Base-by-base conservation (phyloP, 2,329 filamentous ascomycete genomes). In the Exophiala lecanii-corni region DNA sequence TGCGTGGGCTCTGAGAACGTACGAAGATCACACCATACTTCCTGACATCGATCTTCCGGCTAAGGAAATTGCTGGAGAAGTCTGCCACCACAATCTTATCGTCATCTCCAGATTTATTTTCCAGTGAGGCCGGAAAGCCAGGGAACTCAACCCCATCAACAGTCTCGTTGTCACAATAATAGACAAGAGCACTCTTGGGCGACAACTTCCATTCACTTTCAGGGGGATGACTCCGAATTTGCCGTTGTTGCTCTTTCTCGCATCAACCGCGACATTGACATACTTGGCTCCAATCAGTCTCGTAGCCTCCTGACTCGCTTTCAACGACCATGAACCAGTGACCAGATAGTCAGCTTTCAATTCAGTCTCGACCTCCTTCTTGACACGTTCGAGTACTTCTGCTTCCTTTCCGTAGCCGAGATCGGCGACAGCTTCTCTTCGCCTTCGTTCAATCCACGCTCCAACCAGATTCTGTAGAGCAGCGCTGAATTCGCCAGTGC, bases 31-130 rank as follows among this genome's bases (percentile, higher is more conserved):
- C 72, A 1, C 82, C 84, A 66, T 84, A 94, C 60, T 92, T 89
- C 55, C 72, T 73, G 36, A 94, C 76, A 23, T 89, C 82, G 17
- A 96, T 76, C 50, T 75, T 76, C 32, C 88, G 74, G 35, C 86
- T 88, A 39, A 97, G 79, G 61, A 97, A 95, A 65, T 96, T 97
- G 46, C 87, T 95, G 35, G 79, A 85, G 86, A 97, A 94, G 65
- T 97, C 91, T 15, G 86, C 88, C 4, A 95, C 83, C 4, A 97
- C 84, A 46, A 94, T 77, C 1, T 82, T 81, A 21, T 80, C 78
- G 38, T 82, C 75, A 6, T 81, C 80, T 37, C 66, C 9, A 26
- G 23, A 12, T 26, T 26, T 26, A 12, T 6, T 26, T 76, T 78
- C 75, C 17, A 94, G 72, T 5, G 65, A 63, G 51, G 81, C 68